A percentile compares a stretch with the other conserved stretches of the same genome.
Evolutionary conservation across 257 asterid genomes (phyloP).

Genomic region (Petunia axillaris): DNA sequence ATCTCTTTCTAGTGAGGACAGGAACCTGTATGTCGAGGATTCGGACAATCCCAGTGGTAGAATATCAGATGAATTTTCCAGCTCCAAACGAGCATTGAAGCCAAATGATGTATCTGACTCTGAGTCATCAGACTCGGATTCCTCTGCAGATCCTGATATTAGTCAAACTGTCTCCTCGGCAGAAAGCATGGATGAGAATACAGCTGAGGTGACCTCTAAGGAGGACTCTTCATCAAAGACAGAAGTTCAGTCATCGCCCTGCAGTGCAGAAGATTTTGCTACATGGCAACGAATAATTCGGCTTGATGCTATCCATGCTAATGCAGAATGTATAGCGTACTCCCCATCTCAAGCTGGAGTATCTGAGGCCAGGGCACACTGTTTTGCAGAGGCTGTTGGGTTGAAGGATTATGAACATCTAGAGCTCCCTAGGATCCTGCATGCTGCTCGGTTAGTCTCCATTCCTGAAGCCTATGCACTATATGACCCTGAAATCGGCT

Average conservation of each 20-base stretch:
- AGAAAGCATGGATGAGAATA: conserved; percentile 56
- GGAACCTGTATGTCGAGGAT: conserved; percentile 45
- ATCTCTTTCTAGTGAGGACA: conserved; percentile 36
- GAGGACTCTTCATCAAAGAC: conserved; percentile 45
- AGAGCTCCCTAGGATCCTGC: conserved; percentile 66
- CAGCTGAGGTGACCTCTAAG: conserved; percentile 27
- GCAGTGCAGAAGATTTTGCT: conserved; percentile 62
- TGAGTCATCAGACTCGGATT: conserved; percentile 72
- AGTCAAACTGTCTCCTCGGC: conserved; percentile 64
- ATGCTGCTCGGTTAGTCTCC: conserved; percentile 84
- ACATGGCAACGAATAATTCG: conserved; percentile 90
- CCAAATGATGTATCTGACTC: conserved; percentile 52
- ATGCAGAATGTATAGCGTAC: conserved; percentile 71
- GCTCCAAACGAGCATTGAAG: conserved; percentile 51
- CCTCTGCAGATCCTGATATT: conserved; percentile 67
- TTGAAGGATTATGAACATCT: conserved; percentile 83
- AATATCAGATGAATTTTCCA: conserved; percentile 40
- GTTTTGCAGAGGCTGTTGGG: conserved; percentile 73
- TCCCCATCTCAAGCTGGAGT: conserved; percentile 59
- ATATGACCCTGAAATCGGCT: conserved; percentile 87
- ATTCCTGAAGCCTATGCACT: conserved; percentile 89
- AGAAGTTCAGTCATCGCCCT: conserved; percentile 57
- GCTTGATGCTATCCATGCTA: conserved; percentile 84
- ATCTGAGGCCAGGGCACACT: conserved; percentile 58
- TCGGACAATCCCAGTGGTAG: conserved; percentile 43